Base-by-base conservation (phyloP, 495 filamentous ascomycete species). In the Podospora pseudocomata region DNA sequence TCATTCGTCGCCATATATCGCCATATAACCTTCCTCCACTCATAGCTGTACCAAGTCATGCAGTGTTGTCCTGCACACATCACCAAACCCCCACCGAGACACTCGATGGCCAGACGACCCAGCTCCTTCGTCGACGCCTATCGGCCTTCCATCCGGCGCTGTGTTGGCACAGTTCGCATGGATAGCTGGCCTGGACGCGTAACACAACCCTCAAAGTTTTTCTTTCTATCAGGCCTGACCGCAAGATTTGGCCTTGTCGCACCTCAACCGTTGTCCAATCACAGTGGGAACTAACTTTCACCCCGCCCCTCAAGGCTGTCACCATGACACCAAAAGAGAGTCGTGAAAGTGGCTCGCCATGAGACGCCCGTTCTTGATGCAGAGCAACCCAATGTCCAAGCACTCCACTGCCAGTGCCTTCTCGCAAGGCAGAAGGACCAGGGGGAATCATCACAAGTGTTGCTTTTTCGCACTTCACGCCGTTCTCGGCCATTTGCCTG, bases 191-290 rank as follows among this genome's bases (percentile, higher is more conserved):
- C 9, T 16, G 2, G 9, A 18, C 9, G 39, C 39, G 13, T 49
- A 18, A 1, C 39, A 49, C 39, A 49, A 32, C 30, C 23, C 23
- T 32, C 30, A 32, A 32, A 49, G 13, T 5, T 59, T 59, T 59
- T 59, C 56, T 59, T 59, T 59, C 56, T n/a, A 59, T 62, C 60
- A 32, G 60, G 27, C 60, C 60, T 62, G 60, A 62, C 60, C 60
- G 60, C 60, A 62, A 62, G 27, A 32, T 27, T 27, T 62, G 60
- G 60, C 30, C 60, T 62, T n/a, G 60, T 62, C 5, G 18, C 27
- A 27, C 60, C 27, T 7, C 16, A 15, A 16, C 20, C 7, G 61
- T 32, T 23, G 61, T n/a, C 32, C 61, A 63, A 63, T 63, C 30
- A 49, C 61, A 61, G 20, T 7, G 27, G 27, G 16, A 18, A n/a